These are phyloP conservation scores for Geranium rotundifolium DNA, from an alignment of 345 rosid genomes.

Conservation along the genomic window DNA sequence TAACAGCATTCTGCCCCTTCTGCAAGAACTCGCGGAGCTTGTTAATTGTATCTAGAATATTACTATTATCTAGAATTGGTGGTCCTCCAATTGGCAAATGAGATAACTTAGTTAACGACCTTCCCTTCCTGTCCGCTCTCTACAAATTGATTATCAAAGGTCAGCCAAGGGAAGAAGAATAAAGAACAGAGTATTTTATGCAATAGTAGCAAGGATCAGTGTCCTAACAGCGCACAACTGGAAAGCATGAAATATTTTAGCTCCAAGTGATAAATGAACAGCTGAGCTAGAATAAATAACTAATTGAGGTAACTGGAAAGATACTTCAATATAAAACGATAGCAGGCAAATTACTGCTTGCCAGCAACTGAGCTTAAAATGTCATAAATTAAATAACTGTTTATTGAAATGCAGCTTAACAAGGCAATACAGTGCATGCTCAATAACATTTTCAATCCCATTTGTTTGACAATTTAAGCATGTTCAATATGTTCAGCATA, in stretches of 20 bases:
- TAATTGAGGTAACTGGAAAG: too few relatives aligned
- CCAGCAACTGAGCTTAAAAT: not conserved
- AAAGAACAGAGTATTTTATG: too few relatives aligned
- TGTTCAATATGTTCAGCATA: not conserved
- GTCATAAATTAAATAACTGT: not conserved
- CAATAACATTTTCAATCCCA: not conserved
- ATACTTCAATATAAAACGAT: not conserved
- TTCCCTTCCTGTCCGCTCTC: not conserved
- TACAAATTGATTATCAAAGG: not conserved
- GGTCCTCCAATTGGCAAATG: conserved; percentile 17
- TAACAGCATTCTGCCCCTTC: conserved; percentile 24
- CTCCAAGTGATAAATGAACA: too few relatives aligned
- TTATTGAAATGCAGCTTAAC: not conserved
- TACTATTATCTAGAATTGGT: conserved; percentile 6
- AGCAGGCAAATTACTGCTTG: not conserved
- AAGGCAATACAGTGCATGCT: not conserved
- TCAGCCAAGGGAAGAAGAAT: not conserved
- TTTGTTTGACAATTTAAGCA: not conserved
- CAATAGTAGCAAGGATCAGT: not conserved
- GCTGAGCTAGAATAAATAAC: too few relatives aligned
- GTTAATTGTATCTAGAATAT: conserved; percentile 15
- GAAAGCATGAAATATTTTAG: not conserved
- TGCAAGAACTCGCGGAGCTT: conserved; percentile 21
- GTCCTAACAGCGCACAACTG: not conserved
- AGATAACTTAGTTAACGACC: conserved; percentile 3